Conservation (phyloP, 805 yeast species). For the Kuraishia cidri region DNA sequence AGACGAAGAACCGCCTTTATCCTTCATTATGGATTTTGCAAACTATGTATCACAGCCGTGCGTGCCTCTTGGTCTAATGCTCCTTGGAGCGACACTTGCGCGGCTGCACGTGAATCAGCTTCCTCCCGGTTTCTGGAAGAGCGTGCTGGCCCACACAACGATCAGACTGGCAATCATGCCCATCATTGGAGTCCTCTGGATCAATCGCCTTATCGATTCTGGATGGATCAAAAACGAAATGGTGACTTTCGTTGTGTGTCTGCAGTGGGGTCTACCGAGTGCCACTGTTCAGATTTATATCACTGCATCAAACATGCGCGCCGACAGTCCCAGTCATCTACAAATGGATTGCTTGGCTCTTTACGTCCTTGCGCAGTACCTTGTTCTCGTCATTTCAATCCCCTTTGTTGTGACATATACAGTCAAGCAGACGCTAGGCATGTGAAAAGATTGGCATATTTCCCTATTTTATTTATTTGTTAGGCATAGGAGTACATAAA, state of each 20-base stretch:
- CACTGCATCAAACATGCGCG: conserved; percentile 48
- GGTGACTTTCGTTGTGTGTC: conserved; percentile 32
- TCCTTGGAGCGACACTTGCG: conserved; percentile 46
- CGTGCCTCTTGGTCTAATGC: conserved; percentile 44
- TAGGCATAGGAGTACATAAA: no score
- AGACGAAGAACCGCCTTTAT: conserved; percentile 42
- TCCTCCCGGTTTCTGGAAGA: conserved; percentile 50
- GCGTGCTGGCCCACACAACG: conserved; percentile 32
- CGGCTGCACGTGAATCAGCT: conserved; percentile 34
- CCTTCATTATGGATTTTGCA: conserved; percentile 40
- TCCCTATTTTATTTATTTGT: no score
- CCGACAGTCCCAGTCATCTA: conserved; percentile 30
- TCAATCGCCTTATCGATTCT: conserved; percentile 31
- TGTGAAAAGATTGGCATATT: not conserved
- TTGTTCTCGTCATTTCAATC: conserved; percentile 31
- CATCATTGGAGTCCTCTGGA: conserved; percentile 42
- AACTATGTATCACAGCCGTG: conserved; percentile 41
- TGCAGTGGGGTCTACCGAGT: conserved; percentile 45
- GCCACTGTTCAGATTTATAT: conserved; percentile 53
- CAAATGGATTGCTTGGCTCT: conserved; percentile 52
- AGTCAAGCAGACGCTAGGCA: not conserved
- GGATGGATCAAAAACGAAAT: conserved; percentile 37
- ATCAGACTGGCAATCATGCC: conserved; percentile 37
- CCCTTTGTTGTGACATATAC: conserved; percentile 41
- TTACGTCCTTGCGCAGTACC: conserved; percentile 38